Base-by-base conservation (phyloP, 31 red algal genomes). In the Bonnemaisonia californica region DNA sequence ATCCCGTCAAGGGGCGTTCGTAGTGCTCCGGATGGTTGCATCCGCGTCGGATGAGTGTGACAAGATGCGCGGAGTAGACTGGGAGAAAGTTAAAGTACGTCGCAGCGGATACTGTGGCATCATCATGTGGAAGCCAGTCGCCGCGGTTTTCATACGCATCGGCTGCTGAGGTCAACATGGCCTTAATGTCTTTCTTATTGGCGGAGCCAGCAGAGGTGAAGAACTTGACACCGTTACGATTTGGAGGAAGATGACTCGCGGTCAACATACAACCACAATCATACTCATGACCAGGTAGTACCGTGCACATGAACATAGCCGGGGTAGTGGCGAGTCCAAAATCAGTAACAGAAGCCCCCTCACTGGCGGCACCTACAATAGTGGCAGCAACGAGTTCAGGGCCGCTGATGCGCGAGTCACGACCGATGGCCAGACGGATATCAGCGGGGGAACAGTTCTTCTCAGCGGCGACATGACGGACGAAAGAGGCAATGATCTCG, bases 221-320 rank as follows among this genome's bases (percentile, higher is more conserved):
- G 51, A 88, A 96, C 77, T 96, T 96, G 34, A 96, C 51, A 51
- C 93, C 93, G 65, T 96, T 96, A 19, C 93, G 69, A 51, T 96
- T 83, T 16, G 88, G 88, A 13, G 93, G 93, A 28, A 96, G 66
- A 41, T 96, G 93, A 34, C 81, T 87, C 21, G 93, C 93, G 13
- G 93, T 96, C 8, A 96, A 74, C 93, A 96, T 96, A 39, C 89
- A 77, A 12, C 86, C 86, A 41, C 74, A 77, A 35, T 95, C 86
- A 27, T 45, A 89, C 28, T 77, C 9, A 56, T 72, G 51, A 21
- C 66, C 83, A 3, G 57, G 57, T 21, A 94, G 63, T 18, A 96
- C 86, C 38, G 88, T 91, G 66, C 75, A 74, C 93, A 96, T 96
- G 69, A 96, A 96, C 93, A 96, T 96, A 22, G 93, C 93, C 11